Evolutionary conservation across 2,329 filamentous ascomycete genomes (phyloP).

Genomic region (Xylaria multiplex): DNA sequence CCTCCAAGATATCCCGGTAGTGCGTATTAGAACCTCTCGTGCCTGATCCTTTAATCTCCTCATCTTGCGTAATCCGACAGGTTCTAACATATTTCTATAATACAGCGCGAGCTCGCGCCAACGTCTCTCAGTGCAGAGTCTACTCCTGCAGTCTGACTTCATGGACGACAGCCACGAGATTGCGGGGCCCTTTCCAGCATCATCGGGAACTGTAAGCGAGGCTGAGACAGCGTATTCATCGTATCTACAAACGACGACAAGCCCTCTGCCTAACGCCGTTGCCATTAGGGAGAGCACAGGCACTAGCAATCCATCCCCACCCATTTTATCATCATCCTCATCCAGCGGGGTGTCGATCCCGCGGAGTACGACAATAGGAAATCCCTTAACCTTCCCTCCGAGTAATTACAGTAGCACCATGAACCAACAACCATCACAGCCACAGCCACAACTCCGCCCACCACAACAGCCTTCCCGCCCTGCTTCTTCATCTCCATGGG

Average conservation of each 20-base stretch:
- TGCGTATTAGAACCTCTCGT: too few species aligned
- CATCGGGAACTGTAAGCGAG: neutral
- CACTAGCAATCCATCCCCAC: neutral
- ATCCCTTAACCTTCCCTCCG: neutral
- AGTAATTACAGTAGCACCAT: neutral
- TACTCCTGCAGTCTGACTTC: constrained; percentile 54
- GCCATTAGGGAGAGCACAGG: neutral
- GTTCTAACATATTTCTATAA: too few species aligned
- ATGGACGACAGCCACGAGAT: constrained; percentile 53
- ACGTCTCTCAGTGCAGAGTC: constrained; percentile 53
- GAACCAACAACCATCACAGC: neutral
- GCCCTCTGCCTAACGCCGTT: neutral
- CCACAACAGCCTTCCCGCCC: neutral
- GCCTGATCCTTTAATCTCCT: too few species aligned
- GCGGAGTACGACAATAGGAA: neutral
- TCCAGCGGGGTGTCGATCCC: neutral
- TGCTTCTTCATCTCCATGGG: constrained; percentile 18
- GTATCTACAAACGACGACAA: neutral
- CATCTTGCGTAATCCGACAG: too few species aligned
- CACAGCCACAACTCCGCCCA: neutral
- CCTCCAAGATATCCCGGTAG: constrained; percentile 44
- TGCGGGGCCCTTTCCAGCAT: constrained; percentile 25
- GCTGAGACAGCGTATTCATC: neutral
- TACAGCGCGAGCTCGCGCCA: constrained; percentile 45
- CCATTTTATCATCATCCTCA: neutral